Evolutionary conservation across 306 rosid species (phyloP).

Genomic region (Pyrus pyrifolia): DNA sequence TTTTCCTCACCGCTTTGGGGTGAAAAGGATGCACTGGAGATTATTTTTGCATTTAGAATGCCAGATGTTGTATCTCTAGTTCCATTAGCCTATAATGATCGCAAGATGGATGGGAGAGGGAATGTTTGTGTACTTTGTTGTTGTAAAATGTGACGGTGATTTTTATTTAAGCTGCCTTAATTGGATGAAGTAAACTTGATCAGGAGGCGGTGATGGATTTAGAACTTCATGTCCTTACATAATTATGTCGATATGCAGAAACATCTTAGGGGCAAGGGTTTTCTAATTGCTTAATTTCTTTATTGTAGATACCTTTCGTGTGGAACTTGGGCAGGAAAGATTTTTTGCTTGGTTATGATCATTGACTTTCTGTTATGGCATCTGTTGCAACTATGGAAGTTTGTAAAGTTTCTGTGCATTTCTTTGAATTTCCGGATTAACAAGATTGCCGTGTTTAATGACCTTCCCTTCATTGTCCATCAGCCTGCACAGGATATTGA

Average conservation of each 20-base stretch:
- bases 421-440: neutral
- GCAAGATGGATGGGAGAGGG: neutral
- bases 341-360: slow-evolving; percentile 81
- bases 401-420: slow-evolving; percentile 17
- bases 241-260: neutral
- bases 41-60: neutral
- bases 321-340: slow-evolving; percentile 91
- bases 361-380: slow-evolving; percentile 73
- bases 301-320: slow-evolving; percentile 60
- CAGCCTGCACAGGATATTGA: slow-evolving; percentile 68
- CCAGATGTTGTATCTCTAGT: neutral
- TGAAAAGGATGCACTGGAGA: neutral
- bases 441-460: neutral
- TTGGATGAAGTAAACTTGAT: neutral
- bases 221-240: neutral
- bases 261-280: neutral
- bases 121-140: neutral
- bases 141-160: neutral
- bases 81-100: neutral
- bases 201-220: neutral
- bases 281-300: slow-evolving; percentile 20
- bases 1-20: neutral
- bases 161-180: neutral
- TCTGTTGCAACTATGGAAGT: slow-evolving; percentile 65
- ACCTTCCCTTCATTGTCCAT: slow-evolving; percentile 6